Evolutionary conservation across 2,329 filamentous ascomycete genomes (phyloP), one percentile per base, ranked within the genome.

Genomic region (Penicillium brevicompactum): DNA sequence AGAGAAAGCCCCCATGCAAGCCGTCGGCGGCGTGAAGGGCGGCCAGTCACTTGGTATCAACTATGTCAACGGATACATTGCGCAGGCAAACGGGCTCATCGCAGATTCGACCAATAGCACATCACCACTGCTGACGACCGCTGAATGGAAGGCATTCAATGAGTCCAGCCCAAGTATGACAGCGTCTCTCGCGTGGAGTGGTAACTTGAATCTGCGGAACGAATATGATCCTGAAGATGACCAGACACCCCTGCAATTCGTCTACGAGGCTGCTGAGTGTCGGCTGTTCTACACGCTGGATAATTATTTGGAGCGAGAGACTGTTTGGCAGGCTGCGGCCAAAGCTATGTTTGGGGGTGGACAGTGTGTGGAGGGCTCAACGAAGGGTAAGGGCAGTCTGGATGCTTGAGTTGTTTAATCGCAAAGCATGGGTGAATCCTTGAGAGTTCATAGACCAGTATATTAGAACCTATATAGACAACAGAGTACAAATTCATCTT

Each of bases 1-100:
- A 0, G 71, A 74, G 10, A 63, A 76, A 0, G 74, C 73, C 3
- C 79, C 81, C 0, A 88, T 87, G 75, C 84, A 88, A 73, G 80
- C 78, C 4, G 77, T 87, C 16, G 85, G 86, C n/a, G 87, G 86
- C n/a, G 80, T 84, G 46, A 85, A 87, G 63, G 87, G 87, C 31
- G 62, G 64, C 38, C 62, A 67, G 55, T 67, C 76, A 2, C 53
- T 73, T 5, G 54, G 55, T 0, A 70, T 73, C 46, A 54, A 60
- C 5, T 53, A 64, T 3, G 67, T 75, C 46, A 63, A 63, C 13
- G 58, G 49, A 2, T 69, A 63, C 32, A 59, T 61, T 27, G 49
- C 59, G 6, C 53, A 57, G 42, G 58, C 63, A 5, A 61, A 64
- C 10, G 24, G 51, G n/a, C 30, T 63, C 9, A 61, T 66, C 22